Evolutionary conservation across 2,329 filamentous ascomycete genomes (phyloP).

Genomic region (Boeremia lycopersici): DNA sequence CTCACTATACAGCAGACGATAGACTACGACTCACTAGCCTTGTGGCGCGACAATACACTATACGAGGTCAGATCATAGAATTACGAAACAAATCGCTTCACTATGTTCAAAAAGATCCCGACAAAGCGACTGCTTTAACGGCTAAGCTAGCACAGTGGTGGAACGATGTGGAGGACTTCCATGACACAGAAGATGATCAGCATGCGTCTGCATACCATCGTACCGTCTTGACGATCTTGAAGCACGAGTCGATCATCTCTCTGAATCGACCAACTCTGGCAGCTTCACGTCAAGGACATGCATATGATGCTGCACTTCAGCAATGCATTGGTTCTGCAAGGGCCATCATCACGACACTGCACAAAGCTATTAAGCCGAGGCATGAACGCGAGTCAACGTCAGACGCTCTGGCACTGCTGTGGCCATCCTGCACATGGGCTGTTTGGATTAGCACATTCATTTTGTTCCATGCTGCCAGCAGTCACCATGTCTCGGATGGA

Average conservation of each 20-base stretch:
- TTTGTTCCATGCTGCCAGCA: conserved; percentile 57
- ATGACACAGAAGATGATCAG: conserved; percentile 45
- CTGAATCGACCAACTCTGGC: conserved; percentile 59
- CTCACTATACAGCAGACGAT: conserved; percentile 12
- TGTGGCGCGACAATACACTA: conserved; percentile 56
- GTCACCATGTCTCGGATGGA: conserved; percentile 49
- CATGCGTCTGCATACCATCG: conserved; percentile 46
- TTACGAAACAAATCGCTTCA: conserved; percentile 60
- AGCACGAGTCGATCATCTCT: conserved; percentile 59
- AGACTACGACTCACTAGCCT: conserved; percentile 30
- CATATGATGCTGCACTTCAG: conserved; percentile 58
- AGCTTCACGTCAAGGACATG: conserved; percentile 50
- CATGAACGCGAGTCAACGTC: conserved; percentile 20
- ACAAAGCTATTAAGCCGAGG: conserved; percentile 29
- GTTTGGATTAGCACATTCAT: conserved; percentile 62
- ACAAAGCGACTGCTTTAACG: conserved; percentile 54
- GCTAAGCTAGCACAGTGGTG: conserved; percentile 59
- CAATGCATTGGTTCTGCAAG: conserved; percentile 59
- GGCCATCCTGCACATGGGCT: conserved; percentile 61
- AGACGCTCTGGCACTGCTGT: conserved; percentile 48
- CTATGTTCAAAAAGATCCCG: conserved; percentile 51
- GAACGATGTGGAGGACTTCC: conserved; percentile 59
- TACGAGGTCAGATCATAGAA: conserved; percentile 59
- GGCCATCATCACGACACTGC: conserved; percentile 53
- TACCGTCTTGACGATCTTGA: conserved; percentile 52